phyloP scores from a whole-genome alignment of 805 yeast species.

The Danielia oregonensis region DNA sequence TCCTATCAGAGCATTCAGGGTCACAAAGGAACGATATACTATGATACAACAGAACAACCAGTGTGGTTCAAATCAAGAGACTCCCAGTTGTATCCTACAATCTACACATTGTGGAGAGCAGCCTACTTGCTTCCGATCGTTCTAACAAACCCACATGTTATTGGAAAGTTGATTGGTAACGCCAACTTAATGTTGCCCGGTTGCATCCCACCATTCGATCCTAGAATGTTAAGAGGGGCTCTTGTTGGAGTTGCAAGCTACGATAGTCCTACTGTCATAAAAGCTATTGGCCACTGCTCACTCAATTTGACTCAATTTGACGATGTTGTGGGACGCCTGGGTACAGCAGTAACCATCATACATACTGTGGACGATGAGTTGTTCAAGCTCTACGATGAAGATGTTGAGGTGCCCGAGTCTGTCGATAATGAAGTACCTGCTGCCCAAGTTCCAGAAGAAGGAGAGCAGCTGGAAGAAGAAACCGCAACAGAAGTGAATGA shows the following conservation, averaged over 20 bases:
- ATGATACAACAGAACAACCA: constrained; percentile 62
- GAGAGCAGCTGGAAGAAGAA: background rate
- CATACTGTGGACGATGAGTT: constrained; percentile 70
- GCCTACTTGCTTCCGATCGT: constrained; percentile 66
- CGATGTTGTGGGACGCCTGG: constrained; percentile 59
- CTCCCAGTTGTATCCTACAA: constrained; percentile 59
- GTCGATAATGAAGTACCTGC: constrained; percentile 38
- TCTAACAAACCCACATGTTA: constrained; percentile 68
- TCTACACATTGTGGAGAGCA: constrained; percentile 67
- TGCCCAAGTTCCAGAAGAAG: constrained; percentile 2
- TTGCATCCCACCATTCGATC: constrained; percentile 56
- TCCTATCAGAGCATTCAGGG: constrained; percentile 53
- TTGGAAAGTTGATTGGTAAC: constrained; percentile 67
- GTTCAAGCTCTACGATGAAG: constrained; percentile 48
- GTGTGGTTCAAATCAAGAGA: constrained; percentile 67
- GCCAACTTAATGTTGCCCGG: constrained; percentile 84
- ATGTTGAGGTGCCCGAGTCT: constrained; percentile 26
- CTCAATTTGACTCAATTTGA: constrained; percentile 43
- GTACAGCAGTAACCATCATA: constrained; percentile 73
- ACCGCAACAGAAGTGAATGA: background rate
- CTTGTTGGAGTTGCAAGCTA: constrained; percentile 70
- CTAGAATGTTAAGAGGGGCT: constrained; percentile 43
- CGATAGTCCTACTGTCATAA: constrained; percentile 55
- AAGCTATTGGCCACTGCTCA: constrained; percentile 68
- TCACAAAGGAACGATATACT: constrained; percentile 59